Evolutionary conservation across 2,329 filamentous ascomycete genomes (phyloP), one percentile per base, ranked within the genome.

Genomic region (Stagonosporopsis rhizophila): DNA sequence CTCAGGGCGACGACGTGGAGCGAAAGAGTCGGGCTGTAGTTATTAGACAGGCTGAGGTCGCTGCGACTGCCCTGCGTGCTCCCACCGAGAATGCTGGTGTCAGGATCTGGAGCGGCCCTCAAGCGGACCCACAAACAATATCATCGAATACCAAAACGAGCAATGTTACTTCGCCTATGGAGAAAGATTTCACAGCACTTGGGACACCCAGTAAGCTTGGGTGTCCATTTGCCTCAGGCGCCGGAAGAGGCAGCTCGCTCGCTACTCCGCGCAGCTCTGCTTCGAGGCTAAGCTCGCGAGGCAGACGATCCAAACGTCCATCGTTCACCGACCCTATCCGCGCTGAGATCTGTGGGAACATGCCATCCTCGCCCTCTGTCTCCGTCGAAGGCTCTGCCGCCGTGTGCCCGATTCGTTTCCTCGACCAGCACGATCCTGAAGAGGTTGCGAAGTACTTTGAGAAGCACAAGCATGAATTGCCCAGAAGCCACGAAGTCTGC

Each of bases 401-500:
- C 53, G 92, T 92, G 71, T 98, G 94, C 75, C 94, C 94, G 2
- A 98, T 98, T 58, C 90, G 94, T 44, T 97, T 90, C 78, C 82
- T 97, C 71, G 89, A 97, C 75, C 89, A 96, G 74, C 93, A 96
- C 72, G 92, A 92, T 2, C 91, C 94, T 2, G 91, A 96, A 78
- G 93, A 97, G 72, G 89, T 98, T 59, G 94, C 94, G 14, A 87
- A 90, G 69, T 98, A 96, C 75, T 92, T 98, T 70, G 91, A 97
- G 75, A 92, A 88, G 48, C 93, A 97, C 79, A 97, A 97, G 75
- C 93, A 98, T 77, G 90, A 96, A 75, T 85, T 98, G 50, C 94
- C 94, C 9, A 87, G 94, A 67, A 97, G 92, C 73, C 94, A 98
- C 77, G 92, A 96, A 73, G 86, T 97, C 40, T 98, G 94, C 75